Percentiles rank a stretch among this genome's conserved stretches.
These are phyloP conservation scores for Cyclaneusma minus DNA, from an alignment of 2,329 filamentous ascomycete genomes.

Conservation along the genomic window DNA sequence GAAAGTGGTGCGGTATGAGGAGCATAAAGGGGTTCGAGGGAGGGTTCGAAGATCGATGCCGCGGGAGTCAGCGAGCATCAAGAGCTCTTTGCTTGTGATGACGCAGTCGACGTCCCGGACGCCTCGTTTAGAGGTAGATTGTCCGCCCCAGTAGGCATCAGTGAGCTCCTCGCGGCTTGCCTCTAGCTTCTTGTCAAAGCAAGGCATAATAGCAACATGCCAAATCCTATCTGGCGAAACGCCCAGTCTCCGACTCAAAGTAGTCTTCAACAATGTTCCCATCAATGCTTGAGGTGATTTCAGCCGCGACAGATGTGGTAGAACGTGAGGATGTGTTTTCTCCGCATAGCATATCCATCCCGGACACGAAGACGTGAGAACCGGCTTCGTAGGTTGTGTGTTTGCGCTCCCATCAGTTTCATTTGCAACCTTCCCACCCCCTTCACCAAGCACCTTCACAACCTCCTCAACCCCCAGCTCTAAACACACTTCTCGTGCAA, in stretches of 20 bases:
- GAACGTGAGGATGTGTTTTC: constrained; percentile 87
- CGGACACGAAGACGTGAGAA: constrained; percentile 81
- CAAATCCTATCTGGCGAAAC: constrained; percentile 72
- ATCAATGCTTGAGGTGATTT: constrained; percentile 91
- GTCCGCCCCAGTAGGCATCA: constrained; percentile 51
- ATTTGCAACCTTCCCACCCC: constrained; percentile 6
- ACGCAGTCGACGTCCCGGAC: constrained; percentile 93
- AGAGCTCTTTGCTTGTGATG: constrained; percentile 86
- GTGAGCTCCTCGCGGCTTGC: constrained; percentile 88
- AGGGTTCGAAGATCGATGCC: constrained; percentile 62
- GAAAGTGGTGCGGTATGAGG: constrained; percentile 38
- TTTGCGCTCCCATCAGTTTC: constrained; percentile 2
- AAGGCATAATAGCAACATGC: constrained; percentile 94
- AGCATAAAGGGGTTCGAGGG: constrained; percentile 37
- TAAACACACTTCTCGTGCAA: constrained; percentile 67
- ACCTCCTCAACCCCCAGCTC: constrained; percentile 65
- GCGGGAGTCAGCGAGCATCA: constrained; percentile 75
- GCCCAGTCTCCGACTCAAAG: constrained; percentile 55
- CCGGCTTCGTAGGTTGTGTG: constrained; percentile 30
- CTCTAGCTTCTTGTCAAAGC: constrained; percentile 98
- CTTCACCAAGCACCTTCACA: constrained; percentile 22
- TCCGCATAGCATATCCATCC: constrained; percentile 99
- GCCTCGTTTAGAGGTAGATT: constrained; percentile 32
- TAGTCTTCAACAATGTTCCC: constrained; percentile 80
- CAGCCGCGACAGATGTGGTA: constrained; percentile 77